Base-by-base conservation (phyloP, 129 eudicot genomes). In the Flaveria bidentis region DNA sequence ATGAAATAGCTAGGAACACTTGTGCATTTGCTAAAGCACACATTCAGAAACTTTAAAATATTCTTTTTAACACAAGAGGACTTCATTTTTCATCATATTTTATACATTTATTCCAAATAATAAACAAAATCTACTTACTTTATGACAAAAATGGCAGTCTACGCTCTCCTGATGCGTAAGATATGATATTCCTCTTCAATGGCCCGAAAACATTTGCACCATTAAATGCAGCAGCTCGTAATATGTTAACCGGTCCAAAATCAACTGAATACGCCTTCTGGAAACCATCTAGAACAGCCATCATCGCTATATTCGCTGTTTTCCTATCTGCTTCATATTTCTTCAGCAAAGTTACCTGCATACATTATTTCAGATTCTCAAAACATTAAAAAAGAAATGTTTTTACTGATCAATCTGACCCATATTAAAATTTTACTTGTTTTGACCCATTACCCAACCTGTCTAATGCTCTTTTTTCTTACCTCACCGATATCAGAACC, bases 401-500 rank as follows among this genome's bases (percentile, higher is more conserved):
- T 8, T 60, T 23, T 26, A n/a, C n/a, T 0, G n/a, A 6, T 4
- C 15, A 4, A 12, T 60, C 17, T 3, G 41, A 60, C 66, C 66
- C 39, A 1, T 12, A 23, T 5, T 12, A 60, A 23, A 23, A 33
- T 33, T 2, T 51, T 23, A 60, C 66, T 39, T 28, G 25, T 61
- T 61, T 61, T 25, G 42, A 23, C 67, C 41, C 3, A 4, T 57
- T 22, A 57, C 25, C 13, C 25, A 7, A 61, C 67, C 33, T 0
- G 18, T 61, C 42, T 26, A 25, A 25, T 25, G 42, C 15, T 30
- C 6, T 15, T 25, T 25, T 3, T 12, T 41, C 73, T 56, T 84
- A 95, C 99, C 94, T 95, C 97, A 22, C 99, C 99, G 72, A 95
- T 84, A 81, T 95, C 96, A 67, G 87, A 86, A 51, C 99, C 99